phyloP scores from a whole-genome alignment of 768 basidiomycete genomes.

The Suillus weaverae region DNA sequence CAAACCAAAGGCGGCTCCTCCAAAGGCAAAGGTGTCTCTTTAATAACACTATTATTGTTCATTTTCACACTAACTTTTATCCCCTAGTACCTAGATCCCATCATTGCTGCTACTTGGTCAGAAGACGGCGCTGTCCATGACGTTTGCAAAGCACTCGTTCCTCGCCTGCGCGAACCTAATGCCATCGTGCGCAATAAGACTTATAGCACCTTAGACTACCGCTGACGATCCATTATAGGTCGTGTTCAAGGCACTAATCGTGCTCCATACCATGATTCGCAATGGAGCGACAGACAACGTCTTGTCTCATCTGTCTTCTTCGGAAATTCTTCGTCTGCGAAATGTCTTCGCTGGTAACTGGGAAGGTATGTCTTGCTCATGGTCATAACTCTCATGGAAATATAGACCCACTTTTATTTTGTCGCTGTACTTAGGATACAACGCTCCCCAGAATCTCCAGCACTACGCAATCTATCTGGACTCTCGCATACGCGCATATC shows the following conservation, averaged over 20 bases:
- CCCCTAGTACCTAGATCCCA: slow-evolving; percentile 88
- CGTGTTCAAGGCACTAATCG: slow-evolving; percentile 97
- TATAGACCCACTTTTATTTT: slow-evolving; percentile 7
- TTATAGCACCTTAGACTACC: background rate
- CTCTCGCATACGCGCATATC: slow-evolving; percentile 82
- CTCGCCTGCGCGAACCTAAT: slow-evolving; percentile 89
- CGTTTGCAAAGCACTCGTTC: slow-evolving; percentile 85
- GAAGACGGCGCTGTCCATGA: slow-evolving; percentile 93
- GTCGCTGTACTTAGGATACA: slow-evolving; percentile 58
- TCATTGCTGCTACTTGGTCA: slow-evolving; percentile 95
- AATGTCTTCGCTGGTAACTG: slow-evolving; percentile 82
- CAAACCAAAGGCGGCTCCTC: slow-evolving; percentile 94
- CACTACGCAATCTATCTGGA: slow-evolving; percentile 90
- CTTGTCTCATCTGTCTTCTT: slow-evolving; percentile 75
- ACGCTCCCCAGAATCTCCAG: slow-evolving; percentile 81
- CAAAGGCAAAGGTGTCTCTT: slow-evolving; percentile 83
- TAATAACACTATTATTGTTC: background rate
- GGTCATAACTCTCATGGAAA: slow-evolving; percentile 1
- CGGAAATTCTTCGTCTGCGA: slow-evolving; percentile 77
- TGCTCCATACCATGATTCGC: slow-evolving; percentile 94
- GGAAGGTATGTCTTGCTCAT: slow-evolving; percentile 64
- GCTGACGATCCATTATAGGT: slow-evolving; percentile 48
- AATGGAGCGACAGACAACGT: slow-evolving; percentile 96
- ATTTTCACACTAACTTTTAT: slow-evolving; percentile 7
- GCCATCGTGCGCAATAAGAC: slow-evolving; percentile 62